A percentile compares a stretch with the other conserved stretches of the same genome.
Conservation (phyloP, 768 basidiomycete genomes). For the Kwoniella sp. region DNA sequence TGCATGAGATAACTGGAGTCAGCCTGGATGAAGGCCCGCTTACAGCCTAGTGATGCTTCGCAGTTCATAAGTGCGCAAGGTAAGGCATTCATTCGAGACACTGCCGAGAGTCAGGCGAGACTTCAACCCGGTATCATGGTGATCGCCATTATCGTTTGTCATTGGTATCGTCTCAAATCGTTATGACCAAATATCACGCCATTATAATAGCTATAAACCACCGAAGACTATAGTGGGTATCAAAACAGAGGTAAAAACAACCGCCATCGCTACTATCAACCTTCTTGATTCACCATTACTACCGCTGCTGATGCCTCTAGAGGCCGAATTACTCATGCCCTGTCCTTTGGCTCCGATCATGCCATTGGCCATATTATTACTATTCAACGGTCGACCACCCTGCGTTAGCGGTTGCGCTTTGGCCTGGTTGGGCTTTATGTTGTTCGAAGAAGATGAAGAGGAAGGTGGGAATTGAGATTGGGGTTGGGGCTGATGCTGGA, state of each 20-base stretch:
- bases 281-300: neutral
- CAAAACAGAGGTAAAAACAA: neutral
- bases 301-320: neutral
- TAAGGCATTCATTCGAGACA: too few relatives aligned
- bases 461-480: slow-evolving; percentile 2
- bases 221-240: neutral
- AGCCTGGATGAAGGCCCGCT: too few relatives aligned
- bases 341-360: neutral
- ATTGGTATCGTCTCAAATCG: too few relatives aligned
- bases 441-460: neutral
- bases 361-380: neutral
- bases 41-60: too few relatives aligned
- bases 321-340: neutral
- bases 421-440: neutral
- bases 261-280: too few relatives aligned
- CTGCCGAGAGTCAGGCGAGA: too few relatives aligned
- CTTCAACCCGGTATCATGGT: neutral
- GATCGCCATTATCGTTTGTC: neutral
- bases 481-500: slow-evolving; percentile 1
- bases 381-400: neutral
- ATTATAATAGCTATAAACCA: neutral
- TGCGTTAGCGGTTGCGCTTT: too few relatives aligned
- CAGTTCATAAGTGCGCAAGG: too few relatives aligned
- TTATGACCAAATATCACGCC: too few relatives aligned
- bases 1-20: too few relatives aligned